These are phyloP conservation scores for Lagenidium sp. DNA, from an alignment of 352 stramenopile species.

Conservation along the genomic window DNA sequence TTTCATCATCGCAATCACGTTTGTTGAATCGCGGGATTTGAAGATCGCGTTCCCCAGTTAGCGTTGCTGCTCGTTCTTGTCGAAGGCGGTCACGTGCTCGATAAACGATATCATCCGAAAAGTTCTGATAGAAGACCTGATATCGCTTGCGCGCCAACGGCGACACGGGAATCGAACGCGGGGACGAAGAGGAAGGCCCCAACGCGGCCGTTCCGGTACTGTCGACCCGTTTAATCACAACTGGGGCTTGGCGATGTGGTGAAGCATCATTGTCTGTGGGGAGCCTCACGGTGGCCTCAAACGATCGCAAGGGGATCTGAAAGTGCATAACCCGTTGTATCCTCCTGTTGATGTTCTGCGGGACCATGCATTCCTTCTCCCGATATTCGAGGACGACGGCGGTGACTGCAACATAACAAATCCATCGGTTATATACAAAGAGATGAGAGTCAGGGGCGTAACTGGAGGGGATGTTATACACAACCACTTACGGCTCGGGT, in stretches of 20 bases:
- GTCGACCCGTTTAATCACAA: too few relatives aligned
- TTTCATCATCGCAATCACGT: conserved; percentile 76
- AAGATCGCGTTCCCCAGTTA: conserved; percentile 44
- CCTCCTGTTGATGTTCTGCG: conserved; percentile 71
- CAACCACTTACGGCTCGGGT: conserved; percentile 43
- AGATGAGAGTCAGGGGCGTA: too few relatives aligned
- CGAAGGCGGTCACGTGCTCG: conserved; percentile 69
- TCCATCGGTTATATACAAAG: too few relatives aligned
- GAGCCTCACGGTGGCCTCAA: conserved; percentile 76
- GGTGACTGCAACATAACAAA: conserved; percentile 33
- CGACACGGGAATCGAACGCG: conserved; percentile 80
- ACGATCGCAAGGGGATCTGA: conserved; percentile 73
- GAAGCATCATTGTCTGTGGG: conserved; percentile 24
- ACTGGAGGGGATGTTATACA: neutral
- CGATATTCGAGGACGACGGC: conserved; percentile 83
- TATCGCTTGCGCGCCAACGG: conserved; percentile 59
- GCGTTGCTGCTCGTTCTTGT: conserved; percentile 57
- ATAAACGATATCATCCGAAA: conserved; percentile 81
- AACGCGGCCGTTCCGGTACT: too few relatives aligned
- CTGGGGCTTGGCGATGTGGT: too few relatives aligned
- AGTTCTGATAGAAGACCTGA: conserved; percentile 71
- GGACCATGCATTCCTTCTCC: conserved; percentile 78
- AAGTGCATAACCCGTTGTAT: conserved; percentile 88
- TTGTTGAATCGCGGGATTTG: conserved; percentile 68
- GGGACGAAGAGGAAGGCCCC: conserved; percentile 38